These are phyloP conservation scores for Rhizopogon rudus DNA, from an alignment of 768 basidiomycete species.

Conservation along the genomic window DNA sequence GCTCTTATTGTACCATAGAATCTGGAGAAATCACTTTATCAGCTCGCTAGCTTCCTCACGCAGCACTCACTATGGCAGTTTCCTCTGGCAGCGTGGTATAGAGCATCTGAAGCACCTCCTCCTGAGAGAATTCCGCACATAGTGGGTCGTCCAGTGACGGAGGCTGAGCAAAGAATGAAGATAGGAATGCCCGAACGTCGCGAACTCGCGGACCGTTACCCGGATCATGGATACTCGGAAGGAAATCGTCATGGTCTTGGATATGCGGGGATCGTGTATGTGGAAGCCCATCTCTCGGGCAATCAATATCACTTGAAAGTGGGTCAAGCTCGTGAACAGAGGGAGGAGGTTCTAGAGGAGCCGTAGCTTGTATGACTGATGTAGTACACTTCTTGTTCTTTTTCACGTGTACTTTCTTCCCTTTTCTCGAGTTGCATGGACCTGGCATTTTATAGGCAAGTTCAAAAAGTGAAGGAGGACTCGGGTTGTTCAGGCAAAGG, in stretches of 20 bases:
- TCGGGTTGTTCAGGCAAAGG: too few species aligned
- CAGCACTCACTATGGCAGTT: constrained; percentile 52
- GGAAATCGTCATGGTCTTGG: constrained; percentile 5
- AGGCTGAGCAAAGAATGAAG: constrained; percentile 62
- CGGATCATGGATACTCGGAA: constrained; percentile 70
- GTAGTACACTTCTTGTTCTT: constrained; percentile 26
- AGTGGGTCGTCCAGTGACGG: constrained; percentile 59
- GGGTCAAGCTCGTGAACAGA: background rate
- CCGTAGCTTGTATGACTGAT: background rate
- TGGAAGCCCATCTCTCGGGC: background rate
- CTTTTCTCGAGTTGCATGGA: constrained; percentile 50
- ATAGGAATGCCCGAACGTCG: constrained; percentile 59
- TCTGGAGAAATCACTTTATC: constrained; percentile 32
- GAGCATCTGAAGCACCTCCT: constrained; percentile 73
- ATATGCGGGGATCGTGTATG: background rate
- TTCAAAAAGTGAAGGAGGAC: too few species aligned
- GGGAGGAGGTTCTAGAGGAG: background rate
- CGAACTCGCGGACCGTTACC: constrained; percentile 77
- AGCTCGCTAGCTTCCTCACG: background rate
- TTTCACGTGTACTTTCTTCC: constrained; percentile 30
- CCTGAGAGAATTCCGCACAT: constrained; percentile 74
- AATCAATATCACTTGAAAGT: background rate
- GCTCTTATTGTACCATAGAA: constrained; percentile 86
- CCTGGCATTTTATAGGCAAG: too few species aligned
- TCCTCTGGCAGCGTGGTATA: constrained; percentile 66